phyloP scores from a whole-genome alignment of 257 asterid genomes.

The Plantago ovata region DNA sequence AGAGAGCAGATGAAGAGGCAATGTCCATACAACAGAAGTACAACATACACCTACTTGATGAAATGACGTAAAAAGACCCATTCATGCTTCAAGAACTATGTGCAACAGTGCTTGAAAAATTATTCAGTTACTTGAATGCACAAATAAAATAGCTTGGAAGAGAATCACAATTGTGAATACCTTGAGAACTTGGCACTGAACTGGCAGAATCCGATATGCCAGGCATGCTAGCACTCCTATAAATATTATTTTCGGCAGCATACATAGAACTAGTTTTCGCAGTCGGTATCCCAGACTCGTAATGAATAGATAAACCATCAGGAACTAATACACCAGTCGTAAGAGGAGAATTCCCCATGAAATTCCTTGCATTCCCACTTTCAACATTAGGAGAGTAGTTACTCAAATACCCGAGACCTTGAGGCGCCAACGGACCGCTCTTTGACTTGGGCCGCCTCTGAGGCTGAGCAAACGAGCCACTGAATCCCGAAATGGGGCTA shows the following conservation, averaged over 20 bases:
- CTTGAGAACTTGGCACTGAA: slow-evolving; percentile 38
- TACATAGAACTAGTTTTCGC: slow-evolving; percentile 18
- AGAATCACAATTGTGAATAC: slow-evolving; percentile 19
- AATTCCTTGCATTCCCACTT: slow-evolving; percentile 29
- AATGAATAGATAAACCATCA: slow-evolving; percentile 34
- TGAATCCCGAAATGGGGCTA: slow-evolving; percentile 68
- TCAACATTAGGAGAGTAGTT: slow-evolving; percentile 42
- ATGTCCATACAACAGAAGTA: neutral
- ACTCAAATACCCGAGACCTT: slow-evolving; percentile 45
- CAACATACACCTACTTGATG: neutral
- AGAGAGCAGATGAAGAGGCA: neutral
- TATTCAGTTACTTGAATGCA: slow-evolving; percentile 5
- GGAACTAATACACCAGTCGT: slow-evolving; percentile 47
- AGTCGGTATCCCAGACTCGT: slow-evolving; percentile 22
- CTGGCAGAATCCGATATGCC: slow-evolving; percentile 39
- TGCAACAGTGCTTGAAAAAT: neutral
- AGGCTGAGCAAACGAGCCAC: slow-evolving; percentile 33
- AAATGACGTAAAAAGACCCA: neutral
- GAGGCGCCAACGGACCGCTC: slow-evolving; percentile 81
- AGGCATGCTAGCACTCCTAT: slow-evolving; percentile 31
- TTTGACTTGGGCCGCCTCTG: slow-evolving; percentile 67
- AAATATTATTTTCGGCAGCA: slow-evolving; percentile 21
- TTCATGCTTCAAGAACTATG: neutral
- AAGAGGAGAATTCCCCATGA: slow-evolving; percentile 41
- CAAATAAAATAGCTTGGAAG: neutral